Evolutionary conservation across 2,329 filamentous ascomycete genomes (phyloP).

Genomic region (Paradendryphiella salina): DNA sequence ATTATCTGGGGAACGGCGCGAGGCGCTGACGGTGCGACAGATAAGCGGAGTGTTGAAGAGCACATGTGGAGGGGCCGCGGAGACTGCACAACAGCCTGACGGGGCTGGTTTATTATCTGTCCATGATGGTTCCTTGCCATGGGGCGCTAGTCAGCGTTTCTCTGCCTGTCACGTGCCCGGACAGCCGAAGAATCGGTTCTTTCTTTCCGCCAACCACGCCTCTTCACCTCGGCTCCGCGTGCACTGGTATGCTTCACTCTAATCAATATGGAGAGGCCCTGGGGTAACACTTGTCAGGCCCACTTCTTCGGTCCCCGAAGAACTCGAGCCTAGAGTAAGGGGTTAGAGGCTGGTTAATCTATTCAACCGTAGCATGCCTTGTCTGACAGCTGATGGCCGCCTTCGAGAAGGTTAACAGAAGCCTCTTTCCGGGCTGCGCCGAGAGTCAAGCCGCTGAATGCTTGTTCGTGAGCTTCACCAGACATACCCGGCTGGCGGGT

Average conservation of each 20-base stretch:
- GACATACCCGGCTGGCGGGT: conserved; percentile 9
- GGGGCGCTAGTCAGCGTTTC: conserved; percentile 3
- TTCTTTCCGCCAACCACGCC: conserved; percentile 12
- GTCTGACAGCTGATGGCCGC: conserved; percentile 7
- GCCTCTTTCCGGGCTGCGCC: neutral
- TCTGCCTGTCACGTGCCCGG: conserved; percentile 1
- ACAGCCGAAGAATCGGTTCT: neutral
- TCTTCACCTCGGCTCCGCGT: conserved; percentile 8
- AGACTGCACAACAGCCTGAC: neutral
- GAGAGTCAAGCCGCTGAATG: conserved; percentile 2
- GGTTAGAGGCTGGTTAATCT: conserved; percentile 22
- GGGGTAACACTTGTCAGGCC: conserved; percentile 8
- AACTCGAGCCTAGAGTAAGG: conserved; percentile 18
- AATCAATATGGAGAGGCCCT: conserved; percentile 1
- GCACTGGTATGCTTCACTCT: neutral
- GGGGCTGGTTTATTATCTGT: neutral
- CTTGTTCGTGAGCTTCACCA: conserved; percentile 8
- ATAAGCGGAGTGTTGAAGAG: conserved; percentile 3
- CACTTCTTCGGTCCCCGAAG: conserved; percentile 12
- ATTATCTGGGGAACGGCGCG: conserved; percentile 5
- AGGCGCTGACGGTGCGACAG: conserved; percentile 8
- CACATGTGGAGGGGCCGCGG: conserved; percentile 6
- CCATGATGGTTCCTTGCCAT: conserved; percentile 1
- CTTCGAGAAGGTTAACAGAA: conserved; percentile 18
- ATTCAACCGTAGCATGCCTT: conserved; percentile 22